Percentiles rank a stretch among this genome's conserved stretches.
Evolutionary conservation across 2,329 filamentous ascomycete genomes (phyloP).

Genomic region (Trichocomaceae sp.): DNA sequence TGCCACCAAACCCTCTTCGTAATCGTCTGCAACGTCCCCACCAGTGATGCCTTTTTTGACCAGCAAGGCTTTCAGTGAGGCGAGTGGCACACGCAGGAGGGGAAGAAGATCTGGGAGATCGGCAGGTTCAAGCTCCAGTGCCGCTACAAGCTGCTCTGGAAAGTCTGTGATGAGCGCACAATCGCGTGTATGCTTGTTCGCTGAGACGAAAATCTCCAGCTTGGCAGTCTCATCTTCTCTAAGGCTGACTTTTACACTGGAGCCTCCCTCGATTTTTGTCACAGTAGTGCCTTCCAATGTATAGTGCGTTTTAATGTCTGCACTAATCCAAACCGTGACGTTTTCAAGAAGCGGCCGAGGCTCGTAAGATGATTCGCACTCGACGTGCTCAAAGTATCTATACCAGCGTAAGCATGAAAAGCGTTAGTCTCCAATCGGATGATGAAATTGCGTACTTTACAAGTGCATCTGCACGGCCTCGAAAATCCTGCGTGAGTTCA

Average conservation of each 20-base stretch:
- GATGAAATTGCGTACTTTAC: constrained; percentile 8
- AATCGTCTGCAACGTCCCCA: constrained; percentile 1
- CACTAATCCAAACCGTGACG: constrained; percentile 5
- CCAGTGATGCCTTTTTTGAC: constrained; percentile 4
- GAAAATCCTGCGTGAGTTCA: constrained; percentile 6
- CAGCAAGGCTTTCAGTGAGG: constrained; percentile 2
- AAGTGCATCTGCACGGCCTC: constrained; percentile 6
- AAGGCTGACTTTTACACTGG: constrained; percentile 5
- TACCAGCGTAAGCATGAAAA: constrained; percentile 6
- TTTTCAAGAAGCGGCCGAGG: constrained; percentile 6
- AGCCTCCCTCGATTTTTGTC: constrained; percentile 3
- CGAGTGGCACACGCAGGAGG: neutral
- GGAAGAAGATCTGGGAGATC: neutral
- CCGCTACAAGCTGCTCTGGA: constrained; percentile 6
- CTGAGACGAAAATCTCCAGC: constrained; percentile 6
- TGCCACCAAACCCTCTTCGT: neutral
- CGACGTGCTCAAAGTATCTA: constrained; percentile 6
- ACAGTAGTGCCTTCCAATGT: constrained; percentile 1
- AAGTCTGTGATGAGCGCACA: constrained; percentile 6
- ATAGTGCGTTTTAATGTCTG: constrained; percentile 7
- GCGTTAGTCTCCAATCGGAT: neutral
- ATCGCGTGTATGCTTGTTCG: constrained; percentile 3
- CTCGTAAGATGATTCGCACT: constrained; percentile 5
- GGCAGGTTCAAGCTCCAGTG: constrained; percentile 1
- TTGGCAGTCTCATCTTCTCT: neutral